Conservation (phyloP, 768 basidiomycete species). For the Butyriboletus loyo region DNA sequence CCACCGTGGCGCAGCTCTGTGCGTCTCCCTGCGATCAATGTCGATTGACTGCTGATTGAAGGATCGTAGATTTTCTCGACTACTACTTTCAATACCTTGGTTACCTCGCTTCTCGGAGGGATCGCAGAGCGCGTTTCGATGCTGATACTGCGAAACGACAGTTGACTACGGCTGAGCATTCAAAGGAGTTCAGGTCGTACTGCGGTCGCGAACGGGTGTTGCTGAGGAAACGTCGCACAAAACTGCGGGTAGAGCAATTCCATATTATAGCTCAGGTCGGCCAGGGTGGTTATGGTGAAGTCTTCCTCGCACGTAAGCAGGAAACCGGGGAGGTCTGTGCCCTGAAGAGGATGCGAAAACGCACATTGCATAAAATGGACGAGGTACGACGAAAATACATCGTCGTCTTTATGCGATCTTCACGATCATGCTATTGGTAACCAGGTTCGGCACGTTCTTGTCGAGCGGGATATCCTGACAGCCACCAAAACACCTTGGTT, state of each 20-base stretch:
- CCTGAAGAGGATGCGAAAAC: slow-evolving; percentile 95
- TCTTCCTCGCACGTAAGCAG: slow-evolving; percentile 91
- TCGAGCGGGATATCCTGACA: slow-evolving; percentile 96
- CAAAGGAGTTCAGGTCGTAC: slow-evolving; percentile 88
- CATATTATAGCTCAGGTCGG: slow-evolving; percentile 99
- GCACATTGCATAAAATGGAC: slow-evolving; percentile 96
- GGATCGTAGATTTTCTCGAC: slow-evolving; percentile 80
- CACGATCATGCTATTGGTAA: neutral
- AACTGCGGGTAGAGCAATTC: slow-evolving; percentile 91
- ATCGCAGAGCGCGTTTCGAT: slow-evolving; percentile 80
- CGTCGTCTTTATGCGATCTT: neutral
- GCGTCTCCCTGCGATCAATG: slow-evolving; percentile 29
- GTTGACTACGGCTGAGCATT: slow-evolving; percentile 51
- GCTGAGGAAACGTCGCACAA: slow-evolving; percentile 88
- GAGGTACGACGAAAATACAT: slow-evolving; percentile 54
- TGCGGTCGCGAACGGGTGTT: slow-evolving; percentile 91
- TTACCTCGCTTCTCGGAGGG: slow-evolving; percentile 83
- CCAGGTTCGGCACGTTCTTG: slow-evolving; percentile 94
- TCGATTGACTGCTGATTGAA: slow-evolving; percentile 12
- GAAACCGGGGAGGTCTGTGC: slow-evolving; percentile 97
- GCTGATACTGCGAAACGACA: slow-evolving; percentile 71
- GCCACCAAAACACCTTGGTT: slow-evolving; percentile 98
- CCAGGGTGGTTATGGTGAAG: slow-evolving; percentile 98
- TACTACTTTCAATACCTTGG: slow-evolving; percentile 97
- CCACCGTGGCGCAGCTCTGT: slow-evolving; percentile 97